These are phyloP conservation scores for Xylaria flabelliformis DNA, from an alignment of 495 filamentous ascomycete genomes.

Conservation along the genomic window DNA sequence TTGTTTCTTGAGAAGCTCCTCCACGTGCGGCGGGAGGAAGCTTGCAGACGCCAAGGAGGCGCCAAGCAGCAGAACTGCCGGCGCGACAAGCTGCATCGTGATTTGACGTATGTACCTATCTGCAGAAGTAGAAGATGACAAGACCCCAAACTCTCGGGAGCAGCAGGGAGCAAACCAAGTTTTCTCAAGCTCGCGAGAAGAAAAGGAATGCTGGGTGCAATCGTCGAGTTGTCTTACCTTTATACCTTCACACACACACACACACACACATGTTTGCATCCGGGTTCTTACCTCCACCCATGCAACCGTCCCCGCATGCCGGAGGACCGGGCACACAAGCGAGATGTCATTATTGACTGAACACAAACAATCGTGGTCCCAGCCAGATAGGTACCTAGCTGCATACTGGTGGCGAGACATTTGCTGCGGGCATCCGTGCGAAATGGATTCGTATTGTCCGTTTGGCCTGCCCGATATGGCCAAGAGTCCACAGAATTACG, in stretches of 20 bases:
- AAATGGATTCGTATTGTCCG: neutral
- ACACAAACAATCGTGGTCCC: neutral
- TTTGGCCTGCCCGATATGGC: slow-evolving; percentile 12
- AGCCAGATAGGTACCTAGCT: neutral
- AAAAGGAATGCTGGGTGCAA: neutral
- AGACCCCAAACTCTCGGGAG: neutral
- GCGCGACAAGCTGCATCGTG: slow-evolving; percentile 24
- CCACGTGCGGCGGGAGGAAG: slow-evolving; percentile 41
- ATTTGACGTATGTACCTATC: neutral
- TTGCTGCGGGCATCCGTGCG: neutral
- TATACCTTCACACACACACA: neutral
- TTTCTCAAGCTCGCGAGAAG: neutral
- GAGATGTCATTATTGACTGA: neutral
- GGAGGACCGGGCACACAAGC: neutral
- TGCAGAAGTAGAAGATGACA: neutral
- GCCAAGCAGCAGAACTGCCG: slow-evolving; percentile 32
- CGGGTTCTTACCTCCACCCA: neutral
- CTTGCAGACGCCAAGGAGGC: slow-evolving; percentile 41
- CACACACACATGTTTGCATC: slow-evolving; percentile 4
- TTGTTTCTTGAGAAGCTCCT: slow-evolving; percentile 45
- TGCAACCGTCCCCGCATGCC: slow-evolving; percentile 1
- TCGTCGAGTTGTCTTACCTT: slow-evolving; percentile 9
- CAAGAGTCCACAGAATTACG: neutral
- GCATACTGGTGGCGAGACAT: neutral
- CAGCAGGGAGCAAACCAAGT: neutral